Conservation (phyloP, 352 stramenopile species). For the Nothophytophthora sp. region DNA sequence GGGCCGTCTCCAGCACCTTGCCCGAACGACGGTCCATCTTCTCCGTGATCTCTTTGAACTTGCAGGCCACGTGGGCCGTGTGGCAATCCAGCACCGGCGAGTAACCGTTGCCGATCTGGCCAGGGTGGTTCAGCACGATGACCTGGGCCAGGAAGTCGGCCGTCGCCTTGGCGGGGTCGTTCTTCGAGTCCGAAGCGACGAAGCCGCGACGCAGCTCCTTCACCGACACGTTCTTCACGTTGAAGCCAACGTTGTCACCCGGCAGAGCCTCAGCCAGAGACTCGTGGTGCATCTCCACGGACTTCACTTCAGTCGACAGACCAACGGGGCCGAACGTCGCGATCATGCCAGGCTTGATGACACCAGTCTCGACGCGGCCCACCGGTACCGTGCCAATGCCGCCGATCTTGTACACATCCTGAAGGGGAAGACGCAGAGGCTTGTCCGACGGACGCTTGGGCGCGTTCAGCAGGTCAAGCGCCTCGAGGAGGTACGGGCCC, state of each 20-base stretch:
- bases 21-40: conserved; percentile 97
- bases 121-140: conserved; percentile 96
- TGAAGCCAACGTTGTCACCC: conserved; percentile 98
- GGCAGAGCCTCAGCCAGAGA: conserved; percentile 90
- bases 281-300: conserved; percentile 97
- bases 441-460: conserved; percentile 94
- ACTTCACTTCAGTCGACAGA: conserved; percentile 94
- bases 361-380: conserved; percentile 96
- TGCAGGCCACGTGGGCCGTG: conserved; percentile 96
- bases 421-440: conserved; percentile 95
- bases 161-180: conserved; percentile 87
- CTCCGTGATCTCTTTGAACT: conserved; percentile 93
- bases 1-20: conserved; percentile 94
- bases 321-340: conserved; percentile 91
- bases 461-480: conserved; percentile 90
- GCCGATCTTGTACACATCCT: conserved; percentile 98
- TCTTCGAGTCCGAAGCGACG: conserved; percentile 93
- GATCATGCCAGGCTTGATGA: conserved; percentile 95
- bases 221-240: conserved; percentile 95
- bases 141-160: conserved; percentile 95
- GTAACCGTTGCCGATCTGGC: conserved; percentile 94
- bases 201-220: conserved; percentile 95
- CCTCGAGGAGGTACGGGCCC: conserved; percentile 89
- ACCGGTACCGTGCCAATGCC: conserved; percentile 97
- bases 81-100: conserved; percentile 97